Evolutionary conservation across 2,329 filamentous ascomycete genomes (phyloP).

Genomic region (Colletotrichum karsti): DNA sequence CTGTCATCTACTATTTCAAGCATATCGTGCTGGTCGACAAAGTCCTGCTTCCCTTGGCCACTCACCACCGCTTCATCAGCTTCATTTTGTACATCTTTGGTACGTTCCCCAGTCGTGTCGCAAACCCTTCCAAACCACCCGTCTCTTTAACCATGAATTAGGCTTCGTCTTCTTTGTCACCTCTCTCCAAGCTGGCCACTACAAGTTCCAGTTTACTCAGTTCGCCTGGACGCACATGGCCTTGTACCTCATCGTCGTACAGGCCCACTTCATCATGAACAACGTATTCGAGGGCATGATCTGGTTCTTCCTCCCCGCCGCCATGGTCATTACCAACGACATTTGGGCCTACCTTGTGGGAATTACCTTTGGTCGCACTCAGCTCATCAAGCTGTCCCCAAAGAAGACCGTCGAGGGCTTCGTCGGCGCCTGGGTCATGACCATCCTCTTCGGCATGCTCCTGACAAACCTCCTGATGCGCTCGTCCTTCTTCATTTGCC

Average conservation of each 20-base stretch:
- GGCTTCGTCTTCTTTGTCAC: slow-evolving; percentile 98
- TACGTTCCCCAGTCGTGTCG: slow-evolving; percentile 51
- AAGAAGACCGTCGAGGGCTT: slow-evolving; percentile 99
- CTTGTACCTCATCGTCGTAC: slow-evolving; percentile 94
- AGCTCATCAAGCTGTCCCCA: slow-evolving; percentile 96
- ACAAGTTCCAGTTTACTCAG: slow-evolving; percentile 98
- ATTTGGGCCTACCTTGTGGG: slow-evolving; percentile 98
- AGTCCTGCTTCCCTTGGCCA: slow-evolving; percentile 90
- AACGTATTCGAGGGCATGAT: slow-evolving; percentile 99
- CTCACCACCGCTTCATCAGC: slow-evolving; percentile 98
- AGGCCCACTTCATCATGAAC: slow-evolving; percentile 99
- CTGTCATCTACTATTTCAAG: slow-evolving; percentile 99
- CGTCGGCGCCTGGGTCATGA: slow-evolving; percentile 95
- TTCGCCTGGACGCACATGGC: slow-evolving; percentile 99
- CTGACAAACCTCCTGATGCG: slow-evolving; percentile 87
- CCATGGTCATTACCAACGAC: slow-evolving; percentile 97
- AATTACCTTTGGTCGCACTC: slow-evolving; percentile 94
- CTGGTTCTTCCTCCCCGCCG: slow-evolving; percentile 97
- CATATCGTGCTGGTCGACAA: slow-evolving; percentile 96
- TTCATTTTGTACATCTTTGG: slow-evolving; percentile 98
- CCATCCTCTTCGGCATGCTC: slow-evolving; percentile 82
- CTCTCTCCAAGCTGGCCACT: slow-evolving; percentile 93
- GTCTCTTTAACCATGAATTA: slow-evolving; percentile 55
- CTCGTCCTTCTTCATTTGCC: slow-evolving; percentile 98
- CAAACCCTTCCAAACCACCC: too few relatives aligned